A percentile compares a stretch with the other conserved stretches of the same genome.
Conservation (phyloP, 1,284 basidiomycete species). For the Malassezia cuniculi region DNA sequence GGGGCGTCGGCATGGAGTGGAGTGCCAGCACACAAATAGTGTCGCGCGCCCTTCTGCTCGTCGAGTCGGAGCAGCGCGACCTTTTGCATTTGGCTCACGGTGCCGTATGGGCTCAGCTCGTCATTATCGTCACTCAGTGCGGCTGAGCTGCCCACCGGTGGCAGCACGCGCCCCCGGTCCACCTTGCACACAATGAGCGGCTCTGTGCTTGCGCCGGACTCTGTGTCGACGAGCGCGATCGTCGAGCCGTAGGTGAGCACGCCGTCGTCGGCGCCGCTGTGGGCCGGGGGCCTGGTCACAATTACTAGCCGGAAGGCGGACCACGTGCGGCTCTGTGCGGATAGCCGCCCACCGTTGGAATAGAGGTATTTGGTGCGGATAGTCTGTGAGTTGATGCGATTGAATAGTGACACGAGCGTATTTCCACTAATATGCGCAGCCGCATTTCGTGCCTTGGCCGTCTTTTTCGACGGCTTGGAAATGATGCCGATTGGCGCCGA, state of each 20-base stretch:
- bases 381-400: conserved; percentile 90
- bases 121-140: conserved; percentile 12
- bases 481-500: conserved; percentile 84
- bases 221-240: conserved; percentile 68
- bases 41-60: conserved; percentile 5
- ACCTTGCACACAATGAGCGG: conserved; percentile 80
- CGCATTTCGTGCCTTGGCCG: conserved; percentile 83
- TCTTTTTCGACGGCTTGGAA: conserved; percentile 93
- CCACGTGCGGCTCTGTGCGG: conserved; percentile 74
- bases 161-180: conserved; percentile 62
- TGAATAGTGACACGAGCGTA: conserved; percentile 84
- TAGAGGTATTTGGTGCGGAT: conserved; percentile 94
- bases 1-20: background rate
- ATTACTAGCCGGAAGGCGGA: conserved; percentile 78
- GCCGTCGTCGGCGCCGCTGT: conserved; percentile 23
- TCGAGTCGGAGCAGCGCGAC: conserved; percentile 54
- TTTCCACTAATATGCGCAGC: conserved; percentile 77
- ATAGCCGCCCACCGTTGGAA: conserved; percentile 62
- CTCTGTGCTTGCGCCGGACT: conserved; percentile 70
- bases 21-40: conserved; percentile 8
- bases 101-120: conserved; percentile 53
- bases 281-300: conserved; percentile 31
- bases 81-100: conserved; percentile 91
- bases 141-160: conserved; percentile 21
- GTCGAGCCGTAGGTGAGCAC: conserved; percentile 76